A percentile compares a stretch with the other conserved stretches of the same genome.
Evolutionary conservation across 805 yeast genomes (phyloP).

Genomic region (Saturnispora mendoncae): DNA sequence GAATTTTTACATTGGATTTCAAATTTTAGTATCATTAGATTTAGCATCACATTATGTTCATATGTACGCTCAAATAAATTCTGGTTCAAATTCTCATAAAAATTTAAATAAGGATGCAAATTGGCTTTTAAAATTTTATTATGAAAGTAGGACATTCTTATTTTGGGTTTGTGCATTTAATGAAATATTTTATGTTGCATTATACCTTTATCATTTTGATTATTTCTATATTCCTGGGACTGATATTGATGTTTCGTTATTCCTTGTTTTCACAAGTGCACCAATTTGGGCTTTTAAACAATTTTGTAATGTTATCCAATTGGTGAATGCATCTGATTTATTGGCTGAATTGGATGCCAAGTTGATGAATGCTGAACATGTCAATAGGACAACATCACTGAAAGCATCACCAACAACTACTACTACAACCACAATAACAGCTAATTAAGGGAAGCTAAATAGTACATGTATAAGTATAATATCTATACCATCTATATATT

Average conservation of each 20-base stretch:
- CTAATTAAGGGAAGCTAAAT: no score
- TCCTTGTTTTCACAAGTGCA: slow-evolving; percentile 44
- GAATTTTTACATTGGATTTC: slow-evolving; percentile 59
- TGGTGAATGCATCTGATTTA: slow-evolving; percentile 73
- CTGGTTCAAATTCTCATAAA: slow-evolving; percentile 80
- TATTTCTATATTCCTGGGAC: slow-evolving; percentile 33
- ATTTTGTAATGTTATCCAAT: slow-evolving; percentile 77
- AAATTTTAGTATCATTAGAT: slow-evolving; percentile 72
- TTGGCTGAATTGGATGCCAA: slow-evolving; percentile 73
- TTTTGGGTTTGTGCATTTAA: slow-evolving; percentile 88
- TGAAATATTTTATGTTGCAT: slow-evolving; percentile 85
- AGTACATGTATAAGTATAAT: no score
- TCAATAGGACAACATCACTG: slow-evolving; percentile 9
- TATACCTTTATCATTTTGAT: slow-evolving; percentile 68
- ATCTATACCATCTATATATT: not conserved
- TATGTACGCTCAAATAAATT: slow-evolving; percentile 86
- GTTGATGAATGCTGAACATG: slow-evolving; percentile 21
- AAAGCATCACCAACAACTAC: no score
- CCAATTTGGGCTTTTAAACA: slow-evolving; percentile 93
- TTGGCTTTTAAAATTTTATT: slow-evolving; percentile 72
- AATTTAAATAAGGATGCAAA: slow-evolving; percentile 62
- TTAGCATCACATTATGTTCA: slow-evolving; percentile 96
- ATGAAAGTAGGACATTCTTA: slow-evolving; percentile 73
- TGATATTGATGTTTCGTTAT: slow-evolving; percentile 25
- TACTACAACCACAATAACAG: no score